Percentiles rank a stretch among this genome's conserved stretches.
Evolutionary conservation across 2,329 filamentous ascomycete genomes (phyloP).

Genomic region (Hymenoscyphus infarciens): DNA sequence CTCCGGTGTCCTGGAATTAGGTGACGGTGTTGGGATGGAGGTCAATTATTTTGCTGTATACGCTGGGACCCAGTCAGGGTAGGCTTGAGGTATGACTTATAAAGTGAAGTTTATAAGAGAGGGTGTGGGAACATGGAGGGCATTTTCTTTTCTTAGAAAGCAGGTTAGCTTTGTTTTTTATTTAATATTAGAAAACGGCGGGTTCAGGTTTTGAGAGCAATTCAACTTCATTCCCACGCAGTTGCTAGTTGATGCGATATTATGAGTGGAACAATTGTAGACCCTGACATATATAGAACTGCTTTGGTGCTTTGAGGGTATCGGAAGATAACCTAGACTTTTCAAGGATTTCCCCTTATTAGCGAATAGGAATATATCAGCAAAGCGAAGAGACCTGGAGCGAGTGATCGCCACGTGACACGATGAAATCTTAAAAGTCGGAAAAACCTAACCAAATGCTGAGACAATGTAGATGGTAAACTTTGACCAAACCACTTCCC

Average conservation of each 20-base stretch:
- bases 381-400: background rate
- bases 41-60: conserved; percentile 10
- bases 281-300: background rate
- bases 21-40: conserved; percentile 4
- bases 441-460: background rate
- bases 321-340: background rate
- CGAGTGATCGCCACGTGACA: background rate
- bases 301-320: background rate
- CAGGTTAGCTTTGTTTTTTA: too few relatives aligned
- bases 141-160: too few relatives aligned
- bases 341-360: background rate
- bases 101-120: background rate
- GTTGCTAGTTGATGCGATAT: background rate
- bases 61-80: conserved; percentile 1
- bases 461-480: background rate
- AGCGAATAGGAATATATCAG: background rate
- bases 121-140: background rate
- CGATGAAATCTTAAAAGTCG: background rate
- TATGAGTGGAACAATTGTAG: background rate
- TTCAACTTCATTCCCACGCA: background rate
- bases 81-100: background rate
- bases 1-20: background rate
- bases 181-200: too few relatives aligned
- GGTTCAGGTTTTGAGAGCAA: background rate
- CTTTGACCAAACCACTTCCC: too few relatives aligned